Evolutionary conservation across 225 moss, liverwort and hornwort species (phyloP), one percentile per base, ranked within the genome.

Genomic region (Physcomitrellopsis africana): DNA sequence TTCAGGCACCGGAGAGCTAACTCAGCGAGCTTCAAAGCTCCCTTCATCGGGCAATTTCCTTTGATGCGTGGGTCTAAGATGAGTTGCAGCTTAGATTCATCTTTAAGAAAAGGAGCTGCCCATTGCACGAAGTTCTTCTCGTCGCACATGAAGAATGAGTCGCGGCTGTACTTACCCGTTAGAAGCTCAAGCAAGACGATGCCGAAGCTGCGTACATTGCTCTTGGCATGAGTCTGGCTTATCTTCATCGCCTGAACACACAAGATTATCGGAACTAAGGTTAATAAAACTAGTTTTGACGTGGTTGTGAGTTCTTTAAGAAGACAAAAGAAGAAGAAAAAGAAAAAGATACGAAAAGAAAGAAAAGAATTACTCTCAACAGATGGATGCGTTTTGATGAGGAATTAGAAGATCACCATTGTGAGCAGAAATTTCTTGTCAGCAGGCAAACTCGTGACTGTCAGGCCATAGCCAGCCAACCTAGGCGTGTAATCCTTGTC

Each of bases 191-290:
- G 58, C 64, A 78, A 49, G 44, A 78, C 71, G 5, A 78, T 37
- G 18, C 71, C 78, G 10, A 78, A 78, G 65, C 78, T 65, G 65
- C 71, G 69, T 55, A 78, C 78, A 23, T 78, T 78, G 64, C 47
- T 71, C 71, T 78, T 78, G 46, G 71, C 71, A 41, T 78, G 64
- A 8, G 57, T 65, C 55, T 78, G 71, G 47, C 78, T 77, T 18
- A 18, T 70, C 71, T 65, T 68, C 68, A 68, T 29, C 67, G 42
- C 68, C 68, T 76, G 29, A 13, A 3, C 9, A n/a, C 37, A 62
- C 0, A 41, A 17, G 17, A 37, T 17, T n/a, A 14, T 17, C 17
- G n/a, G 41, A 5, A 41, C 41, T n/a, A 0, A 7, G 62, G 41
- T 62, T 37, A 37, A 37, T 37, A 37, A 37, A 37, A 4, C 4